Percentiles rank a stretch among this genome's conserved stretches.
phyloP scores from a whole-genome alignment of 202 grass and related monocot genomes.

The Zizania palustris region DNA sequence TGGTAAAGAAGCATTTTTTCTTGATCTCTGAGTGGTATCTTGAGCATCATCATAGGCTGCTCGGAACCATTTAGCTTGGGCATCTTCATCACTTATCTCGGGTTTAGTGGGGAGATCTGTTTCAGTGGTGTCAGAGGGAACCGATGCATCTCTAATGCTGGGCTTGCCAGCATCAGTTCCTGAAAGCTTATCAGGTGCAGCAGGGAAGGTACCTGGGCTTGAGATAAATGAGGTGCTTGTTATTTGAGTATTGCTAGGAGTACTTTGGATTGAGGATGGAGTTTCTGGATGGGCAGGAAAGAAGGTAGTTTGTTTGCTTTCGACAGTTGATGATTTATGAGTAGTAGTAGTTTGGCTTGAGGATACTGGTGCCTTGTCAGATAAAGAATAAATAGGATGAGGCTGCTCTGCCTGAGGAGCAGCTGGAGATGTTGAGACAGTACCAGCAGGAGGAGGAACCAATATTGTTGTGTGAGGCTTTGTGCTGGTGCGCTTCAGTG shows the following conservation, averaged over 20 bases:
- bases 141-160: slow-evolving; percentile 14
- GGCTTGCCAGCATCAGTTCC: neutral
- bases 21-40: slow-evolving; percentile 8
- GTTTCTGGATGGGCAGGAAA: slow-evolving; percentile 21
- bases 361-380: slow-evolving; percentile 10
- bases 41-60: slow-evolving; percentile 20
- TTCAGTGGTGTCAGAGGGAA: slow-evolving; percentile 16
- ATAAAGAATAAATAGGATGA: slow-evolving; percentile 6
- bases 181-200: slow-evolving; percentile 15
- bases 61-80: slow-evolving; percentile 9
- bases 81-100: neutral
- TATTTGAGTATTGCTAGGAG: slow-evolving; percentile 17
- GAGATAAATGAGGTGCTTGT: slow-evolving; percentile 4
- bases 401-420: slow-evolving; percentile 24
- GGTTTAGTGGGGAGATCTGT: slow-evolving; percentile 3
- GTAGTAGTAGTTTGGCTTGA: slow-evolving; percentile 31
- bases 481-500: slow-evolving; percentile 16
- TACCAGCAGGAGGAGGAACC: slow-evolving; percentile 31
- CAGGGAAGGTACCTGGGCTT: slow-evolving; percentile 20
- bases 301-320: slow-evolving; percentile 25
- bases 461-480: slow-evolving; percentile 38
- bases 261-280: neutral
- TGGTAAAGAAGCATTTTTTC: slow-evolving; percentile 20
- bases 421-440: neutral
- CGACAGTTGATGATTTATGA: slow-evolving; percentile 28